phyloP scores from a whole-genome alignment of 1,284 basidiomycete genomes.

The Fistulinella staudtii region DNA sequence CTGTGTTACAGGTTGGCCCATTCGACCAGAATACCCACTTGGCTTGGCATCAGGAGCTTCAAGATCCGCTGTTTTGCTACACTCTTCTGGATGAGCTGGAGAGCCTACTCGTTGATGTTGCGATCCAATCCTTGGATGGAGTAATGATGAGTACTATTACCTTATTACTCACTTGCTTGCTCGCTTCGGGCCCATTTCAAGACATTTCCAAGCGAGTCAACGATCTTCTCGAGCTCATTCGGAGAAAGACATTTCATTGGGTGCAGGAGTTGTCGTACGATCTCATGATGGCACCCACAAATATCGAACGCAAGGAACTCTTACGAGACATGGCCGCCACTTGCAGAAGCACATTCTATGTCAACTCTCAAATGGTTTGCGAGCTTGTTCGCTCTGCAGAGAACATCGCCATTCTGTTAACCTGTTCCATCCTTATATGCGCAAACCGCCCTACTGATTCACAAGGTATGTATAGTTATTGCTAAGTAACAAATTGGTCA shows the following conservation, averaged over 20 bases:
- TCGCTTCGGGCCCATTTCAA: slow-evolving; percentile 23
- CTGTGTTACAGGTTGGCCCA: slow-evolving; percentile 41
- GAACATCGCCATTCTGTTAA: slow-evolving; percentile 31
- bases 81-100: slow-evolving; percentile 33
- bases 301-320: slow-evolving; percentile 22
- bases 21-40: slow-evolving; percentile 11
- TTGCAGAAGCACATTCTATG: slow-evolving; percentile 41
- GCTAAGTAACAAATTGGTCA: neutral
- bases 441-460: neutral
- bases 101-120: slow-evolving; percentile 25
- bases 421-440: slow-evolving; percentile 34
- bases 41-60: slow-evolving; percentile 34
- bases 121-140: slow-evolving; percentile 38
- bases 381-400: slow-evolving; percentile 17
- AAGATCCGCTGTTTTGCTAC: slow-evolving; percentile 27
- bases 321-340: slow-evolving; percentile 34
- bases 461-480: neutral
- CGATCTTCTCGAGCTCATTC: slow-evolving; percentile 27
- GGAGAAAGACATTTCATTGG: slow-evolving; percentile 36
- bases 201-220: slow-evolving; percentile 9
- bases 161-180: slow-evolving; percentile 32
- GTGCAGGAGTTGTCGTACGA: slow-evolving; percentile 28
- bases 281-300: slow-evolving; percentile 16
- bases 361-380: slow-evolving; percentile 18
- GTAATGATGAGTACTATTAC: slow-evolving; percentile 34